phyloP scores from a whole-genome alignment of 164 flowering plant species.

The Macadamia tetraphylla region DNA sequence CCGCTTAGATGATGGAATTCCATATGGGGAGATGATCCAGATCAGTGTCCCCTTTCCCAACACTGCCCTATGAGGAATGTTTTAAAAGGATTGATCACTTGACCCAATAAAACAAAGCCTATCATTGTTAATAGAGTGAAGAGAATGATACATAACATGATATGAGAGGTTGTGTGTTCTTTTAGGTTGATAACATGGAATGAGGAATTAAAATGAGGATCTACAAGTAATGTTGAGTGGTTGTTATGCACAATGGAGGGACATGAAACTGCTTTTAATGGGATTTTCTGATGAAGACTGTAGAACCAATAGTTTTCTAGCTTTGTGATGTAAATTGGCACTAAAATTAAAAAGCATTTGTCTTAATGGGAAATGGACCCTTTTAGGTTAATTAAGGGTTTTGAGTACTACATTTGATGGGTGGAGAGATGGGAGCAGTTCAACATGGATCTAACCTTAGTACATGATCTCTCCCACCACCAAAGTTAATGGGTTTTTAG shows the following conservation, averaged over 20 bases:
- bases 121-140: no score
- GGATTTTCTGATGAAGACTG: slow-evolving; percentile 8
- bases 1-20: no score
- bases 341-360: not conserved
- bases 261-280: not conserved
- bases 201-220: not conserved
- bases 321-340: not conserved
- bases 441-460: not conserved
- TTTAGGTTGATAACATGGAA: no score
- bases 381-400: not conserved
- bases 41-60: no score
- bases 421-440: no score
- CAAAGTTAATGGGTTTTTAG: not conserved
- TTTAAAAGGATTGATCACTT: no score
- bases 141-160: no score
- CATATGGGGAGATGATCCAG: no score
- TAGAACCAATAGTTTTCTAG: not conserved
- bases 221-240: not conserved
- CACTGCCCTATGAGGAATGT: no score
- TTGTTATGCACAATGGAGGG: slow-evolving; percentile 1
- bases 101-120: no score
- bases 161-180: no score
- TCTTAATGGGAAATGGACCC: not conserved
- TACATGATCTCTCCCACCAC: not conserved
- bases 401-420: no score